Percentiles rank a stretch among this genome's conserved stretches.
phyloP scores from a whole-genome alignment of 208 protist genomes.

The Tritrichomonas foetus region DNA sequence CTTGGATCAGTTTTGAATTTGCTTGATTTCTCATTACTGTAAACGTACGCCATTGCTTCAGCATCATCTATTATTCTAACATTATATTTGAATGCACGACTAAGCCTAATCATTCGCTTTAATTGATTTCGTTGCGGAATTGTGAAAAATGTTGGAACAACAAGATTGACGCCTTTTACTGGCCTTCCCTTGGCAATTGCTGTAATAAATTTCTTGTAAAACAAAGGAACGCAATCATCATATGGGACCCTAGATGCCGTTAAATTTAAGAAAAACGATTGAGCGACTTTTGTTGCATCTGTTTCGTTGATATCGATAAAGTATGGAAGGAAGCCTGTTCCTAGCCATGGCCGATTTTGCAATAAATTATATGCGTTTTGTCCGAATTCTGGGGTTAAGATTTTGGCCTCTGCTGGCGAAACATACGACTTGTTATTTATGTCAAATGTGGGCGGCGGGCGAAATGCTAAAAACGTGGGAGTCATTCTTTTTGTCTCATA shows the following conservation, averaged over 20 bases:
- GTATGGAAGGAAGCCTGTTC: neutral
- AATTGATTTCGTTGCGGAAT: neutral
- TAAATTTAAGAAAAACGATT: neutral
- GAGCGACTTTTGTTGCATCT: neutral
- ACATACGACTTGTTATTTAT: no score
- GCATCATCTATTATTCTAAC: neutral
- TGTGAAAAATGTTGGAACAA: neutral
- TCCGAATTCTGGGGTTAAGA: neutral
- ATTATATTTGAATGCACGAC: neutral
- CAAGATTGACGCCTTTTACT: neutral
- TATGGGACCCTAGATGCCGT: neutral
- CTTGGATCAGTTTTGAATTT: neutral
- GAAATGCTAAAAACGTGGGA: neutral
- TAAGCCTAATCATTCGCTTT: neutral
- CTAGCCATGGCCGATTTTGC: neutral
- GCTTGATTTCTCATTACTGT: neutral
- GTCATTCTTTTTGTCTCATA: constrained; percentile 1
- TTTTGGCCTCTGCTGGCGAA: neutral
- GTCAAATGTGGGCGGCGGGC: neutral
- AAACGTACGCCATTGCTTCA: neutral
- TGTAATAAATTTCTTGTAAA: neutral
- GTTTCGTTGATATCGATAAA: neutral
- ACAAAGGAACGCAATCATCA: neutral
- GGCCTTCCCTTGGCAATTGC: neutral
- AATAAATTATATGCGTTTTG: neutral